Base-by-base conservation (phyloP, 345 rosid genomes). In the Citrus reticulata region DNA sequence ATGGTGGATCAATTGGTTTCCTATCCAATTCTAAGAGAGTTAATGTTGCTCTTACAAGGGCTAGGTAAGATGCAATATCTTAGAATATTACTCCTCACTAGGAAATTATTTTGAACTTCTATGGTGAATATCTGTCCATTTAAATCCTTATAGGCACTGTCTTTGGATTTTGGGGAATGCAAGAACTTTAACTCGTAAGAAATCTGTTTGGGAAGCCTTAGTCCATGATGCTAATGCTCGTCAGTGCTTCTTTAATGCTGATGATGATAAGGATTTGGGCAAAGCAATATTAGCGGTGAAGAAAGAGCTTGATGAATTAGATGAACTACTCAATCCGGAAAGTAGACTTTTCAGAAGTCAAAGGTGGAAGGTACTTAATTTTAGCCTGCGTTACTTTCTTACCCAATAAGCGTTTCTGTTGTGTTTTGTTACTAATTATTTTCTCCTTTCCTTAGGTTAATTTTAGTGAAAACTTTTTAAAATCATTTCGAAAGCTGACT, bases 91-190 rank as follows among this genome's bases (percentile, higher is more conserved):
- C 46, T 40, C 11, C 13, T 40, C 0, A 9, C 0, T 40, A 40
- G 46, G 46, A 40, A 40, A 40, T 40, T 13, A 24, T 27, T 27
- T 62, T 70, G 30, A 32, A 30, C 63, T n/a, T 1, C 37, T 1
- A 25, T 9, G 20, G 35, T 14, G 69, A 62, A 62, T 20, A 32
- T 51, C 14, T 27, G 55, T 57, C 27, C 30, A 4, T 68, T 68
- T 70, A 34, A 72, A 42, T 20, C 35, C n/a, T 39, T 70, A 5
- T 51, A 88, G 93, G 82, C 84, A 87, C 37, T 75, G 91, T 68
- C 86, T 88, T 25, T 88, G 91, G 93, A 87, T 90, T 80, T 70
- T 88, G 69, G 93, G 91, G 57, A 79, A 81, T 74, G 86, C 70
- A 78, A 78, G 63, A 77, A 88, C 90, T 1, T 80, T 90, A 68